Evolutionary conservation across 2,329 filamentous ascomycete species (phyloP).

Genomic region (Trichoderma aggressivum): DNA sequence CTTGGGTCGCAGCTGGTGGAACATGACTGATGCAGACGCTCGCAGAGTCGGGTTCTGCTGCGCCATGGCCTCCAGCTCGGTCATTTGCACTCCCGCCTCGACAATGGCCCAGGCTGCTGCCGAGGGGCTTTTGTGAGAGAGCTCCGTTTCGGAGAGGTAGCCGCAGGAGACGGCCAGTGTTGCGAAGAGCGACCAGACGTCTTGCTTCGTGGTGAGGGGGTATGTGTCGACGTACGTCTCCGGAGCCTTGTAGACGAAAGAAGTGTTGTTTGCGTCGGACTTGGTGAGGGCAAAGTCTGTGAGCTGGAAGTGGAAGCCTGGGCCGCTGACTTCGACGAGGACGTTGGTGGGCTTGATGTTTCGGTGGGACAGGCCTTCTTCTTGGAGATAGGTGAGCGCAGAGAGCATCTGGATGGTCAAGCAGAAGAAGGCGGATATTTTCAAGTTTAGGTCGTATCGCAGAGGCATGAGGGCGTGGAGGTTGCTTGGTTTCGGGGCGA

Average conservation of each 20-base stretch:
- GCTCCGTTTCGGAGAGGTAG: not conserved
- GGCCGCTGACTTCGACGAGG: not conserved
- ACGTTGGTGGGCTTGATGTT: slow-evolving; percentile 3
- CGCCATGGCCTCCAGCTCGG: not conserved
- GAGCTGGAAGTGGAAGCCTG: not conserved
- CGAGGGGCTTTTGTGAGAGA: not conserved
- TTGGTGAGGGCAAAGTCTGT: not conserved
- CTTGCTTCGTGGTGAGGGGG: not conserved
- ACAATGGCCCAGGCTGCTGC: not conserved
- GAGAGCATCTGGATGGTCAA: slow-evolving; percentile 3
- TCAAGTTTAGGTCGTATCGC: not conserved
- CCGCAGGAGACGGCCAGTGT: not conserved
- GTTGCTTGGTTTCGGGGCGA: not conserved
- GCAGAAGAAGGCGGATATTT: not conserved
- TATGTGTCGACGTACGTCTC: not conserved
- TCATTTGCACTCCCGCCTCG: not conserved
- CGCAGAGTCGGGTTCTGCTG: not conserved
- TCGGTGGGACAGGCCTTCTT: not conserved
- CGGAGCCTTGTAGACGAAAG: not conserved
- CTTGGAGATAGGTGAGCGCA: not conserved
- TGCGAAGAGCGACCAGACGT: slow-evolving; percentile 5
- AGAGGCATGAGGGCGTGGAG: not conserved
- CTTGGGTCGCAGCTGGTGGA: not conserved
- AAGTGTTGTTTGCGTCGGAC: not conserved
- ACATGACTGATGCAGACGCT: not conserved